Evolutionary conservation across 306 rosid genomes (phyloP), one percentile per base, ranked within the genome.

Genomic region (Senna siamea): DNA sequence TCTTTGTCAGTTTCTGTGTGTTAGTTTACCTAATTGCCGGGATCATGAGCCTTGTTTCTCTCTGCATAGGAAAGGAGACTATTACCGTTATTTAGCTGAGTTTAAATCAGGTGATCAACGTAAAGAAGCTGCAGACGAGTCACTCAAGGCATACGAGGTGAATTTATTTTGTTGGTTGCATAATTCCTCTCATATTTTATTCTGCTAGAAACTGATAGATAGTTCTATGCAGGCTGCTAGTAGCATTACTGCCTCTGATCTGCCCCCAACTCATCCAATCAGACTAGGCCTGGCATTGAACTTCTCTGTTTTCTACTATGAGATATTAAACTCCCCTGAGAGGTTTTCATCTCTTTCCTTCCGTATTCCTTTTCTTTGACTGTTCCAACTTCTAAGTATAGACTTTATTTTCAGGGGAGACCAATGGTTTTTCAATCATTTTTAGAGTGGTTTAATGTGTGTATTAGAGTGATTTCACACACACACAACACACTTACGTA

Each of bases 281-380:
- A 14, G 65, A 58, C 65, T 58, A 28, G 65, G 64, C 41, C 43
- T 58, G 40, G 64, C 64, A 58, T 58, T 58, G 64, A 58, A 58
- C 64, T 30, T 58, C 7, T 58, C 41, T 30, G 43, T 58, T 30
- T 30, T 58, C 64, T 58, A 58, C 64, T 58, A 28, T 28, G 43
- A 58, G 64, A 58, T 58, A 30, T 58, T 58, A 58, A 28, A 32
- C 19, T 58, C 64, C 37, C 20, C 64, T 30, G 22, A 28, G 20
- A 58, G 65, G 65, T 58, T 58, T 1, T 9, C 22, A 6, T 58
- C 65, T 28, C 43, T 58, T 14, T 17, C 26, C 43, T 58, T 30
- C 43, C 13, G 13, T 14, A 32, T 58, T 58, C 43, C 20, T 3
- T 26, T 56, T 56, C 62, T 23, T 26, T 9, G 13, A 23, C 18